phyloP scores from a whole-genome alignment of 2,329 filamentous ascomycete species.

The Fusarium nanum region DNA sequence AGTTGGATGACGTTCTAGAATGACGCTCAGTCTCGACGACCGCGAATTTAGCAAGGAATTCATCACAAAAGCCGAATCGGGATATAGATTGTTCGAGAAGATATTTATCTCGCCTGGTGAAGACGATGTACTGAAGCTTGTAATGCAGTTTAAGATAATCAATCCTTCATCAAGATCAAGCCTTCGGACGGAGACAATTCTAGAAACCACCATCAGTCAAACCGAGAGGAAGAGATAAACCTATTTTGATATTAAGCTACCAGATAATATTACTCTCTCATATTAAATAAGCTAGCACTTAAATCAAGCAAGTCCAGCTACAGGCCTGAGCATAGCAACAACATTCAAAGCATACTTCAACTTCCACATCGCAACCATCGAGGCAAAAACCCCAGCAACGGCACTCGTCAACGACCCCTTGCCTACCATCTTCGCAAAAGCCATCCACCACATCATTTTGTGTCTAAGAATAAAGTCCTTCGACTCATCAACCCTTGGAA shows the following conservation, averaged over 20 bases:
- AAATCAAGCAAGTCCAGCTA: conserved; percentile 2
- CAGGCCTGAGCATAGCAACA: conserved; percentile 1
- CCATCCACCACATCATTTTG: conserved; percentile 37
- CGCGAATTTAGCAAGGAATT: too few species aligned
- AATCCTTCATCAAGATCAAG: not conserved
- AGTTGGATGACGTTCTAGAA: not conserved
- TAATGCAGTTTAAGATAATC: fast-evolving
- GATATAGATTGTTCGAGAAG: not conserved
- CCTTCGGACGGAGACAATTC: too few species aligned
- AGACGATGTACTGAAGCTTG: too few species aligned
- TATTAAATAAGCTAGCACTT: not conserved
- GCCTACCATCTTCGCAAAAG: conserved; percentile 31
- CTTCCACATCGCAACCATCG: conserved; percentile 27
- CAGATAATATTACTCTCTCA: fast-evolving
- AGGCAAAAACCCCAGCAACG: conserved; percentile 19
- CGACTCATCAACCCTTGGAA: conserved; percentile 25
- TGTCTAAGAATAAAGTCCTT: conserved; percentile 28
- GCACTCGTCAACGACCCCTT: conserved; percentile 13
- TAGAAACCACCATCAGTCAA: too few species aligned
- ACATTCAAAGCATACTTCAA: conserved; percentile 3
- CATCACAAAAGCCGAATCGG: not conserved
- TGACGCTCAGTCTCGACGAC: not conserved
- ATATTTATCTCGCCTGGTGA: too few species aligned
- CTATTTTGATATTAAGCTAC: too few species aligned
- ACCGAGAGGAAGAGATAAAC: too few species aligned